A percentile compares a stretch with the other conserved stretches of the same genome.
Evolutionary conservation across 192 early-diverging fungal genomes (phyloP).

Genomic region (Linnemannia exigua): DNA sequence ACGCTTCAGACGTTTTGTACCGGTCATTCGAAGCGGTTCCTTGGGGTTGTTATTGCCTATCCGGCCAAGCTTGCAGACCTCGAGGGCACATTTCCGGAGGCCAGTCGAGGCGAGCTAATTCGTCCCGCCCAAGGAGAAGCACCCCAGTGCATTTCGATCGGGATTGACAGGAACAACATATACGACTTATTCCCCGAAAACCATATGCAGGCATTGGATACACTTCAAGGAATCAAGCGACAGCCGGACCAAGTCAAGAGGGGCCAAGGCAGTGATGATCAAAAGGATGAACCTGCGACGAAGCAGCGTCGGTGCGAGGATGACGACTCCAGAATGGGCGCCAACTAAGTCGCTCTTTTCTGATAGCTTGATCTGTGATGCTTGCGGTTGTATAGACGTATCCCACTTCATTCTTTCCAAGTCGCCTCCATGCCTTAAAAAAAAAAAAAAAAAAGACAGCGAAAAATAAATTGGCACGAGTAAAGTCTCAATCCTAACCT

Average conservation of each 20-base stretch:
- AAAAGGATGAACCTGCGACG: slow-evolving; percentile 16
- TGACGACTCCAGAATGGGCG: slow-evolving; percentile 2
- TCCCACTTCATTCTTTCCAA: too few relatives aligned
- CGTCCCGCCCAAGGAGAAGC: background rate
- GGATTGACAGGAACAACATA: slow-evolving; percentile 30
- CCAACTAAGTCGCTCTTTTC: slow-evolving; percentile 10
- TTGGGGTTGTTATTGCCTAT: slow-evolving; percentile 37
- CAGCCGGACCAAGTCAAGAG: background rate
- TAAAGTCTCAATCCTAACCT: too few relatives aligned
- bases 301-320: slow-evolving; percentile 12
- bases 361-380: slow-evolving; percentile 1
- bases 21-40: background rate
- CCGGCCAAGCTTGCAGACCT: slow-evolving; percentile 17
- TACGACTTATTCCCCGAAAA: slow-evolving; percentile 14
- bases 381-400: background rate
- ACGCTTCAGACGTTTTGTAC: slow-evolving; percentile 18
- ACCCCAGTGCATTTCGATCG: slow-evolving; percentile 19
- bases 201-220: slow-evolving; percentile 27
- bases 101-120: slow-evolving; percentile 9
- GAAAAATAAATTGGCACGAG: too few relatives aligned
- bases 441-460: too few relatives aligned
- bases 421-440: too few relatives aligned
- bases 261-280: slow-evolving; percentile 16
- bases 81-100: slow-evolving; percentile 16
- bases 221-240: slow-evolving; percentile 17